Evolutionary conservation across 2,329 filamentous ascomycete species (phyloP).

Genomic region (Epichloe bromicola): DNA sequence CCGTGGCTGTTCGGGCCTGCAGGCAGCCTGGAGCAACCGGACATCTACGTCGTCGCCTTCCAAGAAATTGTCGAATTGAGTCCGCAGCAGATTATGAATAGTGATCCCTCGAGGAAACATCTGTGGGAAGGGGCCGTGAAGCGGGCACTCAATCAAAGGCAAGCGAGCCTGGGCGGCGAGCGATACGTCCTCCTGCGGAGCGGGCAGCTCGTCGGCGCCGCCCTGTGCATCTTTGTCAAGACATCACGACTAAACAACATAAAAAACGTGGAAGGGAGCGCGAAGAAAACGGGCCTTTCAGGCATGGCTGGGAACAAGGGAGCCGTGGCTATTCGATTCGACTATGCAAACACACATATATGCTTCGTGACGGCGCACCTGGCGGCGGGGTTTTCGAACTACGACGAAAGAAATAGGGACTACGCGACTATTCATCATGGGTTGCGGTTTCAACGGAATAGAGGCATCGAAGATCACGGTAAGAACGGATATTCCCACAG

Average conservation of each 20-base stretch:
- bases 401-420: slow-evolving; percentile 89
- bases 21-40: slow-evolving; percentile 51
- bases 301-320: slow-evolving; percentile 98
- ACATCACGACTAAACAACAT: slow-evolving; percentile 64
- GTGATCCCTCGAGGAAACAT: slow-evolving; percentile 73
- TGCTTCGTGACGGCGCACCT: slow-evolving; percentile 96
- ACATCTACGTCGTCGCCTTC: slow-evolving; percentile 83
- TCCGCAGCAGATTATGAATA: slow-evolving; percentile 98
- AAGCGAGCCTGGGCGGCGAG: slow-evolving; percentile 50
- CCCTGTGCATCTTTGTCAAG: slow-evolving; percentile 82
- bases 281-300: slow-evolving; percentile 90
- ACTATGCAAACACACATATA: slow-evolving; percentile 82
- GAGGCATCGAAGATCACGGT: slow-evolving; percentile 85
- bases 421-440: slow-evolving; percentile 82
- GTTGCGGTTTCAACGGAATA: slow-evolving; percentile 78
- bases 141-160: slow-evolving; percentile 59
- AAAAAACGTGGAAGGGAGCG: slow-evolving; percentile 91
- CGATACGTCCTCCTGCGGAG: slow-evolving; percentile 83
- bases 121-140: slow-evolving; percentile 79
- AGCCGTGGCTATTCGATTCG: slow-evolving; percentile 88
- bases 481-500: slow-evolving; percentile 7
- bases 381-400: slow-evolving; percentile 91
- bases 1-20: slow-evolving; percentile 66
- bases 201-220: slow-evolving; percentile 88
- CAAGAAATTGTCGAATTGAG: slow-evolving; percentile 98